Evolutionary conservation across 2,329 filamentous ascomycete genomes (phyloP).

Genomic region (Hymenotorrendiella dingleyae): DNA sequence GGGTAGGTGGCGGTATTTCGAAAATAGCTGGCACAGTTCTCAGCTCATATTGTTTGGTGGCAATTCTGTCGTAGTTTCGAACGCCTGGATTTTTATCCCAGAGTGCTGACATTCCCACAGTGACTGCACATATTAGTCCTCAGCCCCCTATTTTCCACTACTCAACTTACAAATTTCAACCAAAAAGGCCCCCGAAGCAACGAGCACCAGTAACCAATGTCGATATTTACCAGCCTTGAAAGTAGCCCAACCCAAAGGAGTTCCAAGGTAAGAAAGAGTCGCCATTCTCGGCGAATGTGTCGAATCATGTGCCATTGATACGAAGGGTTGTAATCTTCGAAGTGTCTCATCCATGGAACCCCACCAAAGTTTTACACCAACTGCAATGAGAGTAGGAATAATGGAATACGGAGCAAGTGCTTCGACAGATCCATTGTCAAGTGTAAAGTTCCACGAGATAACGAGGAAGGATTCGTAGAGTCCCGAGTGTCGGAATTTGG

Average conservation of each 20-base stretch:
- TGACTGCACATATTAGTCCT: slow-evolving; percentile 6
- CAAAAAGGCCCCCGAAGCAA: slow-evolving; percentile 9
- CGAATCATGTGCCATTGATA: slow-evolving; percentile 10
- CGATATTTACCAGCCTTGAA: slow-evolving; percentile 7
- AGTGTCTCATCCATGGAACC: slow-evolving; percentile 9
- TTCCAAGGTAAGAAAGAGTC: slow-evolving; percentile 8
- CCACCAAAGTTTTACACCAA: slow-evolving; percentile 16
- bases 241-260: slow-evolving; percentile 9
- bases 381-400: slow-evolving; percentile 13
- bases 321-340: slow-evolving; percentile 13
- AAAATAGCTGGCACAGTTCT: slow-evolving; percentile 12
- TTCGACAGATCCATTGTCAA: slow-evolving; percentile 4
- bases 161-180: slow-evolving; percentile 10
- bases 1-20: slow-evolving; percentile 2
- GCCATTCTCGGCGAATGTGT: background rate
- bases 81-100: slow-evolving; percentile 8
- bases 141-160: no score
- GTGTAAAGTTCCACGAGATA: background rate
- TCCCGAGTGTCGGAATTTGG: slow-evolving; percentile 4
- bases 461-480: slow-evolving; percentile 11
- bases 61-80: background rate
- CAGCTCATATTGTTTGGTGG: slow-evolving; percentile 6
- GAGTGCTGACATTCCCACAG: slow-evolving; percentile 16
- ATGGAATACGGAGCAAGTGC: slow-evolving; percentile 13
- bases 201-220: slow-evolving; percentile 10